Percentiles rank a stretch among this genome's conserved stretches.
These are phyloP conservation scores for Cenococcum geophilum DNA, from an alignment of 495 filamentous ascomycete genomes.

Conservation along the genomic window DNA sequence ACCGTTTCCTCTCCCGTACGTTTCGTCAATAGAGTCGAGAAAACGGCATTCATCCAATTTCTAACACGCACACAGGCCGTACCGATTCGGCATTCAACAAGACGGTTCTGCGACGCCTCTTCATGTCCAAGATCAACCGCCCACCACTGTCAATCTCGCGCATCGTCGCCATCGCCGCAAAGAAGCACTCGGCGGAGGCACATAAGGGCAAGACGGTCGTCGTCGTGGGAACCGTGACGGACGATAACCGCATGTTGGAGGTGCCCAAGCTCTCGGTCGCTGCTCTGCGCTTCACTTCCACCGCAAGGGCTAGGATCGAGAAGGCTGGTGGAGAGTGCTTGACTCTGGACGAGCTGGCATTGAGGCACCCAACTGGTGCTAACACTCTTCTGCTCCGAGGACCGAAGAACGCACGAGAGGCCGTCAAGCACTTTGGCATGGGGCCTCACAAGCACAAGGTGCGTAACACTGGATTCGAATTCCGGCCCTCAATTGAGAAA, in stretches of 20 bases:
- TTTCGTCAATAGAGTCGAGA: slow-evolving; percentile 22
- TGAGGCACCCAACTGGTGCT: slow-evolving; percentile 83
- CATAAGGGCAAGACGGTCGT: slow-evolving; percentile 87
- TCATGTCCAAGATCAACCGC: slow-evolving; percentile 95
- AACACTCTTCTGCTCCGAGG: slow-evolving; percentile 94
- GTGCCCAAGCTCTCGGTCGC: slow-evolving; percentile 89
- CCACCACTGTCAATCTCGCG: slow-evolving; percentile 90
- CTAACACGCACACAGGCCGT: slow-evolving; percentile 46
- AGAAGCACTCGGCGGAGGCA: slow-evolving; percentile 52
- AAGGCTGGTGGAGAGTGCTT: slow-evolving; percentile 89
- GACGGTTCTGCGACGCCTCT: slow-evolving; percentile 89
- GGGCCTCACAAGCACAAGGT: slow-evolving; percentile 82
- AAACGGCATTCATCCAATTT: not conserved
- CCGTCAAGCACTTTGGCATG: slow-evolving; percentile 97
- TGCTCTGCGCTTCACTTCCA: slow-evolving; percentile 90
- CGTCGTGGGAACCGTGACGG: slow-evolving; percentile 86
- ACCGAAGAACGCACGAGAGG: slow-evolving; percentile 94
- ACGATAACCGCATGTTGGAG: slow-evolving; percentile 73
- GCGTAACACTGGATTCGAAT: slow-evolving; percentile 39
- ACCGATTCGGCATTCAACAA: slow-evolving; percentile 97
- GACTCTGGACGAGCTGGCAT: slow-evolving; percentile 92
- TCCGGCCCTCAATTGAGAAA: slow-evolving; percentile 3
- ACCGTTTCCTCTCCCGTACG: slow-evolving; percentile 96
- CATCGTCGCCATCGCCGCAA: slow-evolving; percentile 63
- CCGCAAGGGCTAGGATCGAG: slow-evolving; percentile 84